Evolutionary conservation across 1,139 yeast species (phyloP).

Genomic region (Eremothecium cymbalariae): DNA sequence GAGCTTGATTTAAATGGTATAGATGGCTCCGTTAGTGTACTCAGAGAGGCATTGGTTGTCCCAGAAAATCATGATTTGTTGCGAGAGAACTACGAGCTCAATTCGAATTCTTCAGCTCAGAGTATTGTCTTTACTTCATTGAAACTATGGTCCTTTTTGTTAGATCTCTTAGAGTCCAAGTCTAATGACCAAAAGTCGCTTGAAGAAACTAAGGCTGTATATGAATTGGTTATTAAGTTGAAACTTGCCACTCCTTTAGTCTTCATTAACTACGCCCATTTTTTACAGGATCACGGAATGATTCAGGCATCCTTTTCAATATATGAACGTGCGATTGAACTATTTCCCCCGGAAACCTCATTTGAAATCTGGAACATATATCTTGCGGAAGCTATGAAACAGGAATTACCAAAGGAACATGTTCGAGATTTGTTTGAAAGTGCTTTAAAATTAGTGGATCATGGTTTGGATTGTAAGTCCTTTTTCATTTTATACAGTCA

Average conservation of each 20-base stretch:
- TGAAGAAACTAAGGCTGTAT: slow-evolving; percentile 40
- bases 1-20: slow-evolving; percentile 45
- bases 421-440: slow-evolving; percentile 70
- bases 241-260: slow-evolving; percentile 65
- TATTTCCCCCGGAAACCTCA: slow-evolving; percentile 55
- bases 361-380: slow-evolving; percentile 71
- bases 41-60: slow-evolving; percentile 44
- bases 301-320: slow-evolving; percentile 50
- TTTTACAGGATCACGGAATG: slow-evolving; percentile 44
- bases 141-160: slow-evolving; percentile 64
- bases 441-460: slow-evolving; percentile 45
- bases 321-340: slow-evolving; percentile 57
- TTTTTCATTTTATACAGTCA: slow-evolving; percentile 51
- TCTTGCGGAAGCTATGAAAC: slow-evolving; percentile 43
- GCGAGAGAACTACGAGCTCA: slow-evolving; percentile 20
- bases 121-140: slow-evolving; percentile 51
- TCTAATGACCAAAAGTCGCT: slow-evolving; percentile 33
- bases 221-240: slow-evolving; percentile 51
- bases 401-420: slow-evolving; percentile 42
- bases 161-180: slow-evolving; percentile 54
- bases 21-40: slow-evolving; percentile 45
- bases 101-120: slow-evolving; percentile 42
- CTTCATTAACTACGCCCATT: slow-evolving; percentile 57
- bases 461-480: slow-evolving; percentile 36
- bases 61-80: slow-evolving; percentile 32